A percentile compares a stretch with the other conserved stretches of the same genome.
These are phyloP conservation scores for Aspergillus panamensis DNA, from an alignment of 495 filamentous ascomycete species.

Conservation along the genomic window DNA sequence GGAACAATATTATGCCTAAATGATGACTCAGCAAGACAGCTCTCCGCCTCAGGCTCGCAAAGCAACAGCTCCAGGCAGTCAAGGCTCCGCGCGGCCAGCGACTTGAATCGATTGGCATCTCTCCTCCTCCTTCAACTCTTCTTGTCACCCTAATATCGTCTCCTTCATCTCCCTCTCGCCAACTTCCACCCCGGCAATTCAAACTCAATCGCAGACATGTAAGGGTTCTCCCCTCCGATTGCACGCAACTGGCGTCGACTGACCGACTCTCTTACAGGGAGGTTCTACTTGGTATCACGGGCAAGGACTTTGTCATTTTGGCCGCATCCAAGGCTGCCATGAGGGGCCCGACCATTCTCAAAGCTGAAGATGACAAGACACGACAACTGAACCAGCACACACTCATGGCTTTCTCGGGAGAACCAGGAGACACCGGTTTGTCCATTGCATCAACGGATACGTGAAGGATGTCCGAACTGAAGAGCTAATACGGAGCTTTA, in stretches of 20 bases:
- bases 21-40: constrained; percentile 41
- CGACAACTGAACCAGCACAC: constrained; percentile 84
- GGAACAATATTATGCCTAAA: constrained; percentile 24
- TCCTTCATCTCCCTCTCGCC: constrained; percentile 16
- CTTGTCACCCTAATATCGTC: constrained; percentile 15
- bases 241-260: constrained; percentile 13
- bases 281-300: constrained; percentile 95
- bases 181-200: constrained; percentile 6
- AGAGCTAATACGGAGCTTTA: constrained; percentile 4
- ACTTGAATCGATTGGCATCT: constrained; percentile 19
- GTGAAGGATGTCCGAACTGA: neutral
- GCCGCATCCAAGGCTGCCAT: constrained; percentile 96
- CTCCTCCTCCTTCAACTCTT: constrained; percentile 7
- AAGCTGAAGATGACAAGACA: constrained; percentile 96
- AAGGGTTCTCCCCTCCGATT: constrained; percentile 11
- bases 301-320: constrained; percentile 97
- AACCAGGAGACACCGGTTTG: constrained; percentile 92
- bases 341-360: constrained; percentile 94
- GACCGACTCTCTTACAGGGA: constrained; percentile 61
- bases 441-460: constrained; percentile 5
- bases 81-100: constrained; percentile 40
- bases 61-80: constrained; percentile 43
- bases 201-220: constrained; percentile 32
- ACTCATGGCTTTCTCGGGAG: constrained; percentile 93
- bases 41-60: constrained; percentile 29